A percentile compares a stretch with the other conserved stretches of the same genome.
Conservation (phyloP, 768 basidiomycete species). For the Glaciozyma martinii region DNA sequence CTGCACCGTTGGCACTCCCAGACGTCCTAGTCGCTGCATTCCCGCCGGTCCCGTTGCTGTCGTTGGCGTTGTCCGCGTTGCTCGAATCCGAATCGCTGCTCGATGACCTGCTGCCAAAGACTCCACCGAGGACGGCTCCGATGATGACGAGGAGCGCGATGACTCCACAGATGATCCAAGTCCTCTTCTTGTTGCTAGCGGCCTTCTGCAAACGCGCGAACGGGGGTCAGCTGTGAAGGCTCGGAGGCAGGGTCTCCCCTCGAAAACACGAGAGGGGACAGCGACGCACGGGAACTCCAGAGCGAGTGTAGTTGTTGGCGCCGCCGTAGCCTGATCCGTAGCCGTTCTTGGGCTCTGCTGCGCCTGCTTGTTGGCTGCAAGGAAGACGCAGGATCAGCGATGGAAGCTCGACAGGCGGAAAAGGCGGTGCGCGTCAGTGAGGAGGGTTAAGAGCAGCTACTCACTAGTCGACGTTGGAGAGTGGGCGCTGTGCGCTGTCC, state of each 20-base stretch:
- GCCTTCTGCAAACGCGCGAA: slow-evolving; percentile 22
- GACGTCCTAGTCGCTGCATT: slow-evolving; percentile 48
- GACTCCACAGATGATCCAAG: slow-evolving; percentile 52
- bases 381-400: neutral
- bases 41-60: slow-evolving; percentile 8
- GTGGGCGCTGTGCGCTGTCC: neutral
- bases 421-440: neutral
- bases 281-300: neutral
- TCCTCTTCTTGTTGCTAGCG: slow-evolving; percentile 46
- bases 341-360: neutral
- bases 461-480: neutral
- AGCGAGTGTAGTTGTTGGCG: neutral
- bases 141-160: slow-evolving; percentile 41
- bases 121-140: slow-evolving; percentile 54
- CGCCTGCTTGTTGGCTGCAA: neutral
- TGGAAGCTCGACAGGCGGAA: neutral
- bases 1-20: slow-evolving; percentile 64
- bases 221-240: neutral
- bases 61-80: slow-evolving; percentile 21
- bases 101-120: slow-evolving; percentile 52
- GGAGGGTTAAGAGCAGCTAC: neutral
- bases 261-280: neutral
- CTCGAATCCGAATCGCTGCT: slow-evolving; percentile 36
- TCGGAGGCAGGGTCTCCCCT: too few relatives aligned
- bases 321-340: neutral